Conservation (phyloP, 345 rosid species). For the Schrenkiella parvula region DNA sequence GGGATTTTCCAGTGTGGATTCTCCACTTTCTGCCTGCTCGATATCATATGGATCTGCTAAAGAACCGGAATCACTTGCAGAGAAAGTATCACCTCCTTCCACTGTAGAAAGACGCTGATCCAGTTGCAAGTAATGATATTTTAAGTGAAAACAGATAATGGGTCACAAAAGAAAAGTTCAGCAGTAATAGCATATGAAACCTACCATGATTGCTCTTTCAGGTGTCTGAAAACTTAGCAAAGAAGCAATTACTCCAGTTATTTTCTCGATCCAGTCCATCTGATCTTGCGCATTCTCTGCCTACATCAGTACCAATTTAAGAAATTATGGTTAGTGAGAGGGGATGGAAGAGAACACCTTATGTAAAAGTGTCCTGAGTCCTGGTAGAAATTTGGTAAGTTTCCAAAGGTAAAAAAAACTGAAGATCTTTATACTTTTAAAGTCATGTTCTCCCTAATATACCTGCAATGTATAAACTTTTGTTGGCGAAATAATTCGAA, state of each 20-base stretch:
- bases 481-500: conserved; percentile 65
- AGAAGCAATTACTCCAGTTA: conserved; percentile 71
- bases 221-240: conserved; percentile 60
- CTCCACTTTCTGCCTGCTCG: conserved; percentile 42
- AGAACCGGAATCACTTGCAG: conserved; percentile 46
- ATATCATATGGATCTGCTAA: conserved; percentile 41
- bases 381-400: neutral
- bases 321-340: neutral
- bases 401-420: neutral
- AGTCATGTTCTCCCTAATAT: conserved; percentile 1
- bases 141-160: neutral
- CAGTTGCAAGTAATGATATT: conserved; percentile 11
- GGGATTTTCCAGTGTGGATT: conserved; percentile 31
- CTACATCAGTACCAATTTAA: conserved; percentile 37
- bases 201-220: conserved; percentile 48
- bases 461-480: conserved; percentile 75
- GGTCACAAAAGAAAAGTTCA: conserved; percentile 15
- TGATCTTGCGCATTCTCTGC: conserved; percentile 81
- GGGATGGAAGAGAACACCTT: neutral
- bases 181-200: neutral
- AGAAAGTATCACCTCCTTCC: conserved; percentile 44
- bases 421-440: neutral
- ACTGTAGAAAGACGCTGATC: conserved; percentile 47
- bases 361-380: neutral
- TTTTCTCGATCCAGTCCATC: conserved; percentile 84